These are phyloP conservation scores for Fusarium longipes DNA, from an alignment of 2,329 filamentous ascomycete genomes.

Conservation along the genomic window DNA sequence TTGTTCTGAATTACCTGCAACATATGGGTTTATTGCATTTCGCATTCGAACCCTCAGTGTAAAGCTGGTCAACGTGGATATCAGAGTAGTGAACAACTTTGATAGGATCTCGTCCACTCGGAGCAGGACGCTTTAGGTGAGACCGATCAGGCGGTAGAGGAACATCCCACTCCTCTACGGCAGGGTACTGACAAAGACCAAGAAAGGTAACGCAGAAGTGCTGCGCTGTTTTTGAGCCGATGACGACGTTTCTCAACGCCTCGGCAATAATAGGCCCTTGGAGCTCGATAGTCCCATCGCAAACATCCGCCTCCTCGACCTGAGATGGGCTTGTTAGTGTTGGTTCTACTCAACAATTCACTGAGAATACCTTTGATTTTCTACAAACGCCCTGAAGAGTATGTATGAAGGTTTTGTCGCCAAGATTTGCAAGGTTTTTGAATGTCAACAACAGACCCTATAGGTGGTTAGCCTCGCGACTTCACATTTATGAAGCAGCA, in stretches of 20 bases:
- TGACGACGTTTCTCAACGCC: conserved; percentile 58
- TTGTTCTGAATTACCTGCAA: conserved; percentile 56
- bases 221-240: conserved; percentile 62
- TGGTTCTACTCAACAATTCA: no score
- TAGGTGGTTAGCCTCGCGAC: conserved; percentile 1
- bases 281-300: conserved; percentile 61
- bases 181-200: conserved; percentile 64
- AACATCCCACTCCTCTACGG: conserved; percentile 56
- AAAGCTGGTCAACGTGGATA: conserved; percentile 68
- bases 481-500: neutral
- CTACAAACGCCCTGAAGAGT: conserved; percentile 50
- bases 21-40: conserved; percentile 70
- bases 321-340: conserved; percentile 38
- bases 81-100: conserved; percentile 70
- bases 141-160: conserved; percentile 58
- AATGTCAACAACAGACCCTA: conserved; percentile 53
- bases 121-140: conserved; percentile 49
- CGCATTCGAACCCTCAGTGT: conserved; percentile 63
- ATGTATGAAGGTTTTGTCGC: conserved; percentile 55
- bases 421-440: conserved; percentile 57
- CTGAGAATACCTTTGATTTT: conserved; percentile 50
- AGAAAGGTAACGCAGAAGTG: conserved; percentile 64
- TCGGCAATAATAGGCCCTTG: conserved; percentile 66
- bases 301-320: conserved; percentile 66
- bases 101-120: conserved; percentile 60